Evolutionary conservation across 768 basidiomycete species (phyloP).

Genomic region (Termitomyces sp.): DNA sequence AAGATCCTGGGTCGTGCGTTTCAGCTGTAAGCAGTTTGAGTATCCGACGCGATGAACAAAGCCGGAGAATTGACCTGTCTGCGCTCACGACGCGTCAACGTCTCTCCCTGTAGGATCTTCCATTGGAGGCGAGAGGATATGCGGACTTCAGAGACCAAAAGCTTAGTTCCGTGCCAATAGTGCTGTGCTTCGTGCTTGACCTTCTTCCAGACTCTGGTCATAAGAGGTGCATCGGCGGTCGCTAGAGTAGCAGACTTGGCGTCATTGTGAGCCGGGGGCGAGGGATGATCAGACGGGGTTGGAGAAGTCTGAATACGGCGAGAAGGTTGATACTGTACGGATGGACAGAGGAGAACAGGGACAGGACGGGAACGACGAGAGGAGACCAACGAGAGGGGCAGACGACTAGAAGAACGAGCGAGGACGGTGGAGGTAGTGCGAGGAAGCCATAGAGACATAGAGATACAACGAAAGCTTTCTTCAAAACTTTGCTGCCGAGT

Average conservation of each 20-base stretch:
- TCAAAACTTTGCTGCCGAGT: conserved; percentile 4
- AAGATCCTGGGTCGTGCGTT: conserved; percentile 89
- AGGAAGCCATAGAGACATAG: conserved; percentile 77
- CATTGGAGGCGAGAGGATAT: conserved; percentile 85
- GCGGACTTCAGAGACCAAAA: conserved; percentile 89
- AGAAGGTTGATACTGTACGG: conserved; percentile 12
- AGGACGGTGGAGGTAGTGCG: conserved; percentile 41
- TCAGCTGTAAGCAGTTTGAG: conserved; percentile 48
- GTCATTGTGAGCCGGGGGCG: conserved; percentile 24
- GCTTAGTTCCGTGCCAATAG: conserved; percentile 95
- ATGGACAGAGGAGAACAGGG: conserved; percentile 11
- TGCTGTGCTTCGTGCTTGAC: conserved; percentile 95
- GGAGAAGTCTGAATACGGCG: conserved; percentile 27
- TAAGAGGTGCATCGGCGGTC: conserved; percentile 34
- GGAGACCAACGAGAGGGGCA: conserved; percentile 18
- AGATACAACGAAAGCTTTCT: background rate
- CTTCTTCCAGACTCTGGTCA: conserved; percentile 77
- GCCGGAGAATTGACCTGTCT: conserved; percentile 59
- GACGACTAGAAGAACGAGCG: conserved; percentile 31
- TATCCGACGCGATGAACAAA: background rate
- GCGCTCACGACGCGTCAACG: conserved; percentile 86
- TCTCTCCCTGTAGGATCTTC: conserved; percentile 90
- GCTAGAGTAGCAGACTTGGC: conserved; percentile 44
- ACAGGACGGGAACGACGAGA: background rate
- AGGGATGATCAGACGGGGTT: conserved; percentile 15